phyloP scores from a whole-genome alignment of 345 rosid genomes.

The Dimocarpus longan region DNA sequence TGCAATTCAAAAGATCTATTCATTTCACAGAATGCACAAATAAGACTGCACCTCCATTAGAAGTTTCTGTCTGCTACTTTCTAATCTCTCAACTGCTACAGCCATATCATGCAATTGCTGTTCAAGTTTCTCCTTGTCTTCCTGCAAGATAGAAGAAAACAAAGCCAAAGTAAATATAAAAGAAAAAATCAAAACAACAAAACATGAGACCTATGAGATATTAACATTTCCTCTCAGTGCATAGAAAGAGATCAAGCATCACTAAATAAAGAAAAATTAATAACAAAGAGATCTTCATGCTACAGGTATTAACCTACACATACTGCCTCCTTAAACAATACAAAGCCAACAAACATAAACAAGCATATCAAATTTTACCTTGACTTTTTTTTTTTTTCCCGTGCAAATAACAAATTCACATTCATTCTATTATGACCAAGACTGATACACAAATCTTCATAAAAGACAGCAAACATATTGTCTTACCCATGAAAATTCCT shows the following conservation, averaged over 20 bases:
- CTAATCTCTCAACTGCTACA: constrained; percentile 86
- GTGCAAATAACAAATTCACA: neutral
- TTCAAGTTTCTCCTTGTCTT: constrained; percentile 84
- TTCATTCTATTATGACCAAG: neutral
- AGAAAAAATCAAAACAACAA: neutral
- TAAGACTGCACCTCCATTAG: constrained; percentile 66
- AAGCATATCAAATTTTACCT: neutral
- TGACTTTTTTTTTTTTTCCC: neutral
- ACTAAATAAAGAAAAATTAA: constrained; percentile 3
- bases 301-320: neutral
- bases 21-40: constrained; percentile 15
- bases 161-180: neutral
- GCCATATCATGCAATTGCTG: constrained; percentile 96
- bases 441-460: neutral
- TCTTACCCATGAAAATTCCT: constrained; percentile 68
- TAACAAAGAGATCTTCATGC: neutral
- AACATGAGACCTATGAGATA: constrained; percentile 1
- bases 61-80: constrained; percentile 94
- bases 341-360: neutral
- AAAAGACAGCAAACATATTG: neutral
- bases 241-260: neutral
- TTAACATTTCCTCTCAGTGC: neutral
- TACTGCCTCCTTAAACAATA: neutral
- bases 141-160: constrained; percentile 46
- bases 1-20: constrained; percentile 11